Conservation (phyloP, 805 yeast genomes). For the Wickerhamiella domercqiae region DNA sequence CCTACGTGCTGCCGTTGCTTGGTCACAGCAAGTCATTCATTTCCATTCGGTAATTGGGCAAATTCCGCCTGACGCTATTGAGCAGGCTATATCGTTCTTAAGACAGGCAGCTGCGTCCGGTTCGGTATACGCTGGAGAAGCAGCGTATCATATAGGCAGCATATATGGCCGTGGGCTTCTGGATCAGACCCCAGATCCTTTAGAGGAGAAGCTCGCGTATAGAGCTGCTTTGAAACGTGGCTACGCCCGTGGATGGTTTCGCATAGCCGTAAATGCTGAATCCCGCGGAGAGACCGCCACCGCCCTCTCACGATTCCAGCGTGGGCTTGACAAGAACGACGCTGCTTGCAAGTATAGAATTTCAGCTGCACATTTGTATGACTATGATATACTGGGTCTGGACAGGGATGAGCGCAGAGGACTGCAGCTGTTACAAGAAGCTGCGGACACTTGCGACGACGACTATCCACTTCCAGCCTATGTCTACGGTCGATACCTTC, state of each 20-base stretch:
- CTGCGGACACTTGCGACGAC: slow-evolving; percentile 22
- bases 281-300: slow-evolving; percentile 19
- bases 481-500: slow-evolving; percentile 23
- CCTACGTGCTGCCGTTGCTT: slow-evolving; percentile 8
- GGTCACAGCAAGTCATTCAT: slow-evolving; percentile 22
- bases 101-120: slow-evolving; percentile 11
- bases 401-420: slow-evolving; percentile 17
- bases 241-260: slow-evolving; percentile 24
- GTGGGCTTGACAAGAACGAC: slow-evolving; percentile 25
- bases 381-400: slow-evolving; percentile 20
- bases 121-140: slow-evolving; percentile 15
- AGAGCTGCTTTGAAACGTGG: slow-evolving; percentile 22
- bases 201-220: slow-evolving; percentile 18
- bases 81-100: slow-evolving; percentile 17
- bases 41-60: slow-evolving; percentile 21
- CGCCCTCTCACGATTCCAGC: slow-evolving; percentile 23
- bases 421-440: slow-evolving; percentile 14
- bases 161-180: slow-evolving; percentile 20
- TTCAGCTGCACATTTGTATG: slow-evolving; percentile 22
- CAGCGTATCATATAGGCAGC: slow-evolving; percentile 20
- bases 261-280: slow-evolving; percentile 22
- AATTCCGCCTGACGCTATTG: slow-evolving; percentile 12
- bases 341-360: slow-evolving; percentile 27
- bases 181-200: slow-evolving; percentile 13
- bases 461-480: slow-evolving; percentile 28